Conservation (phyloP, 345 rosid genomes). For the Boechera stricta region DNA sequence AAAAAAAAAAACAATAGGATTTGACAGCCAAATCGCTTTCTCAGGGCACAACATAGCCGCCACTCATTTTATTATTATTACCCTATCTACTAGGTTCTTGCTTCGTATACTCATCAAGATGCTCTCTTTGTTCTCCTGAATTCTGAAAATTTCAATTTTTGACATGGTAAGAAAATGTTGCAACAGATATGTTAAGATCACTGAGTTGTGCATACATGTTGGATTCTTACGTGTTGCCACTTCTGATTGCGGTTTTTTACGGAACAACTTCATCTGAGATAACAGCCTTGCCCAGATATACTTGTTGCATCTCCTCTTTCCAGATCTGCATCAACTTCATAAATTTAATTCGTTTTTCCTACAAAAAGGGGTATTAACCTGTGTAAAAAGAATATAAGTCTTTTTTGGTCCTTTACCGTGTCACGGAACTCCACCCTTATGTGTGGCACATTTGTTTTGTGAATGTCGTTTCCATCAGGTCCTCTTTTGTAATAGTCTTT, state of each 20-base stretch:
- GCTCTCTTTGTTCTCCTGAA: slow-evolving; percentile 6
- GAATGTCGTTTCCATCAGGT: slow-evolving; percentile 94
- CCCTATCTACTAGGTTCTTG: slow-evolving; percentile 18
- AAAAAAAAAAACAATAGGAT: background rate
- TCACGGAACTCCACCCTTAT: slow-evolving; percentile 94
- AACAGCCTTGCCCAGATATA: slow-evolving; percentile 68
- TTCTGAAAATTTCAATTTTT: background rate
- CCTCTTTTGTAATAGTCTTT: slow-evolving; percentile 92
- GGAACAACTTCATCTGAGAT: slow-evolving; percentile 65
- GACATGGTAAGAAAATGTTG: background rate
- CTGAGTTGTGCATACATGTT: background rate
- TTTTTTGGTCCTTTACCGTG: slow-evolving; percentile 51
- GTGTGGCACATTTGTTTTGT: slow-evolving; percentile 92
- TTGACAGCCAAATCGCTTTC: slow-evolving; percentile 18
- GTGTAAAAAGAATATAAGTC: background rate
- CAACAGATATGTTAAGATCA: background rate
- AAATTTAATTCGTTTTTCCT: background rate
- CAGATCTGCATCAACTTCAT: slow-evolving; percentile 63
- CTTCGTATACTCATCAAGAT: slow-evolving; percentile 8
- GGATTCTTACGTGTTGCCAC: slow-evolving; percentile 25
- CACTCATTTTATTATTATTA: slow-evolving; percentile 13
- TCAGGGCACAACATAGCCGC: too few species aligned
- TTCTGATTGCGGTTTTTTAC: slow-evolving; percentile 28
- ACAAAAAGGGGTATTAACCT: background rate
- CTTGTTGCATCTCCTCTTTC: slow-evolving; percentile 92